These are phyloP conservation scores for Elaeis guineensis DNA, from an alignment of 176 grass and related monocot genomes.

Conservation along the genomic window DNA sequence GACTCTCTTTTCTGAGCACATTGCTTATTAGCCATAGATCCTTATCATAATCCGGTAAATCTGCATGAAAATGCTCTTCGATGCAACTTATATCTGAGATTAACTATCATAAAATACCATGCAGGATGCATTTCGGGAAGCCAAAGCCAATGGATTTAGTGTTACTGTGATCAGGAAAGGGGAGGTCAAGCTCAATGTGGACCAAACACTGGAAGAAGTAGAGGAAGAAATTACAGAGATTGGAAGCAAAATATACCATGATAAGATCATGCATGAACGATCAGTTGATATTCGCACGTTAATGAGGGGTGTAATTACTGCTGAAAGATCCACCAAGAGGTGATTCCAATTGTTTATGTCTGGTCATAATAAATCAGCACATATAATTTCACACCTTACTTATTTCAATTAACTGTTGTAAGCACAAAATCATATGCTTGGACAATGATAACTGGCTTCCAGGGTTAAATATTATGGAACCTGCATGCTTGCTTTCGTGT, in stretches of 20 bases:
- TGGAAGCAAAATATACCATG: constrained; percentile 34
- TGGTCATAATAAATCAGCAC: no score
- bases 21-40: no score
- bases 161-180: constrained; percentile 31
- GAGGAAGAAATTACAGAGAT: constrained; percentile 32
- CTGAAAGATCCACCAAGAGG: constrained; percentile 24
- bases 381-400: no score
- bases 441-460: no score
- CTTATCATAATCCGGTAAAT: no score
- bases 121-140: constrained; percentile 33
- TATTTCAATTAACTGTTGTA: no score
- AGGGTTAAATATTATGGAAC: no score
- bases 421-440: no score
- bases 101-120: background rate
- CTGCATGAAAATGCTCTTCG: no score
- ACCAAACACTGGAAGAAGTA: constrained; percentile 33
- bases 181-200: constrained; percentile 29
- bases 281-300: constrained; percentile 23
- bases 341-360: background rate
- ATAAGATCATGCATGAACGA: constrained; percentile 25
- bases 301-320: constrained; percentile 22
- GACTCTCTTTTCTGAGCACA: no score
- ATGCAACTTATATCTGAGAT: background rate
- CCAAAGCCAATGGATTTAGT: constrained; percentile 26
- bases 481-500: no score